A percentile compares a stretch with the other conserved stretches of the same genome.
Evolutionary conservation across 2,329 filamentous ascomycete species (phyloP).

Genomic region (Diaporthe sp.): DNA sequence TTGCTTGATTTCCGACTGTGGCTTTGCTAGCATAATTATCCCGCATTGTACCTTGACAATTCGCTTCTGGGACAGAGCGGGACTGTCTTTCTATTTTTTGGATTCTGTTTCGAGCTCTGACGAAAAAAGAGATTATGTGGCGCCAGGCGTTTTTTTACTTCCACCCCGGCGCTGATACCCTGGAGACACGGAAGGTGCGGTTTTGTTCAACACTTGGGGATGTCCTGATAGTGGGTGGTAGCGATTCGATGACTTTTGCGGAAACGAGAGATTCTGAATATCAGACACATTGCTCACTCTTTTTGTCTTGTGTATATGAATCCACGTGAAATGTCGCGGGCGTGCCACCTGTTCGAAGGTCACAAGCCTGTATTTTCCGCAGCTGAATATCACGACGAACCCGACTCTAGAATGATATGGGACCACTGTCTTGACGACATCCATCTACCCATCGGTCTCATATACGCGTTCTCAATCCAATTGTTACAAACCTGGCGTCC

Average conservation of each 20-base stretch:
- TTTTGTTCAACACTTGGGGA: not conserved
- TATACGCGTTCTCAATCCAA: too few species aligned
- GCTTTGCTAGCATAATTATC: not conserved
- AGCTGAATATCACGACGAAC: accelerated
- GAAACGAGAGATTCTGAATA: not conserved
- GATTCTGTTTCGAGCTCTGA: not conserved
- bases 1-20: slow-evolving; percentile 50
- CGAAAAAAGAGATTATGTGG: not conserved
- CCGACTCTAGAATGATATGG: too few species aligned
- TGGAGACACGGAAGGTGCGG: not conserved
- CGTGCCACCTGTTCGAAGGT: too few species aligned
- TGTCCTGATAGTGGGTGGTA: not conserved
- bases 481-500: too few species aligned
- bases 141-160: not conserved
- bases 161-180: slow-evolving; percentile 21
- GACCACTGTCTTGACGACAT: too few species aligned
- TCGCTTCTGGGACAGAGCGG: not conserved
- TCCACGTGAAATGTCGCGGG: too few species aligned
- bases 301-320: too few species aligned
- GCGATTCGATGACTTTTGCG: not conserved
- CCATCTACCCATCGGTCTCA: too few species aligned
- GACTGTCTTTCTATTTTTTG: not conserved
- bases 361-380: accelerated
- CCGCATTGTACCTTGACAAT: not conserved
- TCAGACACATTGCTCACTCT: not conserved